These are phyloP conservation scores for Plasmodium coatneyi DNA, from an alignment of 169 alveolate species.

Conservation along the genomic window DNA sequence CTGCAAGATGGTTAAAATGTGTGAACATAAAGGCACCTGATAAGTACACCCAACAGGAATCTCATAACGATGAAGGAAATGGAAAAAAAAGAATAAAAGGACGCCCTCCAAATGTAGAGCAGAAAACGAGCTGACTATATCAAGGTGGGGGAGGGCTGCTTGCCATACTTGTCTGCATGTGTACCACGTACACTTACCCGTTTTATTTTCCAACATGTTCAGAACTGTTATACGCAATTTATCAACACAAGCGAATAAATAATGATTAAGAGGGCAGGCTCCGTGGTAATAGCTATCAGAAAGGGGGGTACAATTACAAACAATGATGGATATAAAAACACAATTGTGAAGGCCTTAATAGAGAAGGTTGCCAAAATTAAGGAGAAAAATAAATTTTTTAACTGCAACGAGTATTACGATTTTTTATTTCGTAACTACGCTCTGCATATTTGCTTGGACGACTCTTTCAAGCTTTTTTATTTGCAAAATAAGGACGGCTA, in stretches of 20 bases:
- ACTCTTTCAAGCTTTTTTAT: slow-evolving; percentile 33
- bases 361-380: slow-evolving; percentile 46
- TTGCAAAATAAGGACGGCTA: slow-evolving; percentile 57
- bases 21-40: neutral
- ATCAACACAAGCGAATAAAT: neutral
- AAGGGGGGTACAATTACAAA: neutral
- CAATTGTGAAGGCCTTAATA: slow-evolving; percentile 28
- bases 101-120: neutral
- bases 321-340: neutral
- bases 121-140: neutral
- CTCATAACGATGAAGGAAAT: neutral
- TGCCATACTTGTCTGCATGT: neutral
- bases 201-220: neutral
- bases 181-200: neutral
- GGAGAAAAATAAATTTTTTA: slow-evolving; percentile 31
- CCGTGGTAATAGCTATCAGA: neutral
- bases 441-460: slow-evolving; percentile 20
- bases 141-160: neutral
- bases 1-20: neutral
- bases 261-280: slow-evolving; percentile 14
- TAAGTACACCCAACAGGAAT: neutral
- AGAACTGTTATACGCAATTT: neutral
- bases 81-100: neutral
- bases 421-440: slow-evolving; percentile 38
- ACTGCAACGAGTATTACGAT: slow-evolving; percentile 27